These are phyloP conservation scores for Leishmania tropica DNA, from an alignment of 208 protist genomes.

Conservation along the genomic window DNA sequence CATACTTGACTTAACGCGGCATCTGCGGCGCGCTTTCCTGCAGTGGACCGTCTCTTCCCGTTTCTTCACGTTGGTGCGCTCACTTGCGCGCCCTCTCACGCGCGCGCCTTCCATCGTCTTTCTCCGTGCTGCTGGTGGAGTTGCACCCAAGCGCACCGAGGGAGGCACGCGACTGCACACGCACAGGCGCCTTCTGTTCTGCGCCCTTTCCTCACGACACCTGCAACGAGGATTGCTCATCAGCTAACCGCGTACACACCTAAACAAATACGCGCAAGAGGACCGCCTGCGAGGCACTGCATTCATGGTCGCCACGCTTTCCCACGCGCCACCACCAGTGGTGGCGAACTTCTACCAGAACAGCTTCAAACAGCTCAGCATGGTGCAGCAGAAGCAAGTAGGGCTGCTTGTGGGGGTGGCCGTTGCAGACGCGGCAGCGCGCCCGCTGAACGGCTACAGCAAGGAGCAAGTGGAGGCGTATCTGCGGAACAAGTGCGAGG, in stretches of 20 bases:
- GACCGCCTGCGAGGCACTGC: background rate
- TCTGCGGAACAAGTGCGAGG: slow-evolving; percentile 2
- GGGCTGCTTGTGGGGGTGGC: slow-evolving; percentile 73
- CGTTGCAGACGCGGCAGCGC: slow-evolving; percentile 82
- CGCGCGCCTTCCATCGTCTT: background rate
- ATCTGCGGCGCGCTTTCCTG: background rate
- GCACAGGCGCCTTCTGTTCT: background rate
- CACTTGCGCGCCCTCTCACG: background rate
- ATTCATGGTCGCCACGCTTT: slow-evolving; percentile 28
- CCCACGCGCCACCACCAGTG: slow-evolving; percentile 19
- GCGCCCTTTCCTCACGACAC: background rate
- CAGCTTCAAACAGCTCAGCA: slow-evolving; percentile 88
- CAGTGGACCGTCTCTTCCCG: background rate
- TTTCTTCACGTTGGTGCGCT: background rate
- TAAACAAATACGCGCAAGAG: background rate
- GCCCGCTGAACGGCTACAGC: slow-evolving; percentile 46
- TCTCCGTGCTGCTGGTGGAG: background rate
- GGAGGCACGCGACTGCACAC: background rate
- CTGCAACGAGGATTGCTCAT: background rate
- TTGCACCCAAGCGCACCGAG: background rate
- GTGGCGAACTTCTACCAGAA: slow-evolving; percentile 79
- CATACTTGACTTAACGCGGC: background rate
- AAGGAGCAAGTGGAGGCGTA: slow-evolving; percentile 37
- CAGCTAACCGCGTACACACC: background rate
- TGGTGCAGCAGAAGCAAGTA: slow-evolving; percentile 79